Evolutionary conservation across 257 asterid species (phyloP).

Genomic region (Handroanthus guayacan): DNA sequence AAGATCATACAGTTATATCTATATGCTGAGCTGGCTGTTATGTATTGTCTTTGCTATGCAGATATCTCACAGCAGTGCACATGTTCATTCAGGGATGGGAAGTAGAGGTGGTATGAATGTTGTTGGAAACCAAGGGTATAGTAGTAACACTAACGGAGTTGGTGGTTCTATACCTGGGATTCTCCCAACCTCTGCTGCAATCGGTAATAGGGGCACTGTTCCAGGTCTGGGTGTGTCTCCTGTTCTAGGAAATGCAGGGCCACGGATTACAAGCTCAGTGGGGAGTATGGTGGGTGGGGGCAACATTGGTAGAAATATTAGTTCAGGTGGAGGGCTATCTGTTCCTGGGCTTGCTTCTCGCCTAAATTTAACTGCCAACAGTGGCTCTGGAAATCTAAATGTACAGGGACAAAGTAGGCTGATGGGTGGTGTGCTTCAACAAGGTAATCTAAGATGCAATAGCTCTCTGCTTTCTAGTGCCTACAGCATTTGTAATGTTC

Average conservation of each 20-base stretch:
- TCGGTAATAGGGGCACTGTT: slow-evolving; percentile 77
- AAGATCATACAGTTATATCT: slow-evolving; percentile 7
- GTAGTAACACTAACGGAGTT: slow-evolving; percentile 70
- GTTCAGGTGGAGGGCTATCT: slow-evolving; percentile 93
- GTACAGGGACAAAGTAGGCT: slow-evolving; percentile 88
- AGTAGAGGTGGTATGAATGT: slow-evolving; percentile 84
- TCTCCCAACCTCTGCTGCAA: slow-evolving; percentile 83
- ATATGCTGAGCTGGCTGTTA: slow-evolving; percentile 24
- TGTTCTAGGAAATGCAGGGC: slow-evolving; percentile 80
- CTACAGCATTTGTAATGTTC: slow-evolving; percentile 27
- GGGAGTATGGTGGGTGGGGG: slow-evolving; percentile 90
- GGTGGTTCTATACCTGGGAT: slow-evolving; percentile 97
- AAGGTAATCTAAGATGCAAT: slow-evolving; percentile 57
- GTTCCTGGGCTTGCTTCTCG: slow-evolving; percentile 90
- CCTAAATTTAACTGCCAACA: slow-evolving; percentile 69
- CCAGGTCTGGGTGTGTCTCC: slow-evolving; percentile 89
- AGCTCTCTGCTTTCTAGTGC: slow-evolving; percentile 18
- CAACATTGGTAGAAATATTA: slow-evolving; percentile 85
- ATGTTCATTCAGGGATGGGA: slow-evolving; percentile 87
- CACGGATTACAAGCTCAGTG: slow-evolving; percentile 78
- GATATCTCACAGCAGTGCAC: slow-evolving; percentile 89
- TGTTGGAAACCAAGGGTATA: slow-evolving; percentile 87
- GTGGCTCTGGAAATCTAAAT: slow-evolving; percentile 82
- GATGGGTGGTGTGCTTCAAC: slow-evolving; percentile 88
- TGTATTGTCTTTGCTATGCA: slow-evolving; percentile 46